phyloP scores from a whole-genome alignment of 306 rosid species.

The Quercus dentata region DNA sequence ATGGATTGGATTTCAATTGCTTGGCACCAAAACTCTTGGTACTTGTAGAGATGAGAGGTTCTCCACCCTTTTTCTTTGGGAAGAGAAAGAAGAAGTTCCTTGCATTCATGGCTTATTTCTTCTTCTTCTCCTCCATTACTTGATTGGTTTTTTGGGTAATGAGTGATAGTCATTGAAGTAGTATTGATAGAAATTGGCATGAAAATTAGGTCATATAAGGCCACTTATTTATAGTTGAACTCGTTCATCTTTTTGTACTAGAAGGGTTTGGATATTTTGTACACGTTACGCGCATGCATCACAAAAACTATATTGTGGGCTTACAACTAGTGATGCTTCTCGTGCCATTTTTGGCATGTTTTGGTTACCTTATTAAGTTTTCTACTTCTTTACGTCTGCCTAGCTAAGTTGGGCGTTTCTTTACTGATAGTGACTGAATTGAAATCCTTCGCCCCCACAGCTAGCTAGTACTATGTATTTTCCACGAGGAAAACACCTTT shows the following conservation, averaged over 20 bases:
- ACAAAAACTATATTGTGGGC: no score
- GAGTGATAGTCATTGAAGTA: not conserved
- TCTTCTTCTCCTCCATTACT: slow-evolving; percentile 7
- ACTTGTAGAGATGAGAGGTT: slow-evolving; percentile 27
- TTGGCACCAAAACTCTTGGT: slow-evolving; percentile 56
- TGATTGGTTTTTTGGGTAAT: slow-evolving; percentile 12
- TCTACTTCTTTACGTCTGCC: no score
- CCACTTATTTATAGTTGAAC: slow-evolving; percentile 4
- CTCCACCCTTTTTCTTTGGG: slow-evolving; percentile 54
- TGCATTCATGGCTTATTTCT: slow-evolving; percentile 27
- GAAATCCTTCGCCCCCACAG: no score
- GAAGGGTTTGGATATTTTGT: no score
- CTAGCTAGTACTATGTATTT: no score
- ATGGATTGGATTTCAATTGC: slow-evolving; percentile 37
- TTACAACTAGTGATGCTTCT: no score
- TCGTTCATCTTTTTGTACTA: not conserved
- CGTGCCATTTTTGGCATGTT: no score
- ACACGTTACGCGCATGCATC: no score
- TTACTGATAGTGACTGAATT: no score
- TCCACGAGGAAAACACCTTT: no score
- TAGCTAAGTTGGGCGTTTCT: no score
- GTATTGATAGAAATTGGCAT: not conserved
- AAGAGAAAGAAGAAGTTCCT: slow-evolving; percentile 38
- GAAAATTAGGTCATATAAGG: not conserved
- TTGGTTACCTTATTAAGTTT: no score